Base-by-base conservation (phyloP, 768 basidiomycete species). In the Cystofilobasidium capitatum region DNA sequence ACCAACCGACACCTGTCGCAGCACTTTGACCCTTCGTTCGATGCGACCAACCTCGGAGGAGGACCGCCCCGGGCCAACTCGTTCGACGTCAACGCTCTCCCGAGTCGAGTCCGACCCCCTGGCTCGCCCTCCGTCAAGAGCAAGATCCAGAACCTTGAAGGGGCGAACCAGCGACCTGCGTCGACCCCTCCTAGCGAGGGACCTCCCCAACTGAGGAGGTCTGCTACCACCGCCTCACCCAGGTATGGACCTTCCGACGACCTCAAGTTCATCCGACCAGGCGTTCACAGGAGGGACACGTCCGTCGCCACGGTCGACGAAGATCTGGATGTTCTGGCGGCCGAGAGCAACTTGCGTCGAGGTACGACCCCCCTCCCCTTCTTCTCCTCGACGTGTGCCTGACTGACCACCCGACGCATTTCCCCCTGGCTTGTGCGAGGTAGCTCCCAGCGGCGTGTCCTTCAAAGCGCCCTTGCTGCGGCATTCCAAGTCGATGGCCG, bases 401-500 rank as follows among this genome's bases (percentile, higher is more conserved):
- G 16, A 49, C 47, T 29, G n/a, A 29, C 5, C 22, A 17, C 47
- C 29, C 57, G 35, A 58, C 57, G 20, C 35, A 17, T 58, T 36
- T 22, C 10, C 57, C 35, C 57, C 35, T 36, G 33, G 57, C 22
- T 29, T 31, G 22, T n/a, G n/a, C n/a, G n/a, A n/a, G n/a, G 33
- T 31, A 33, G 62, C 62, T 2, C 68, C 68, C 2, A 64, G 62
- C 37, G 68, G 51, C 35, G 68, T 69, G 1, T 51, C 44, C 22
- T 69, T 69, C 42, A 69, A 58, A 45, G 68, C 68, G 24, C 68
- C 68, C 14, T 31, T 69, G 36, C 62, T 69, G 29, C 55, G 68
- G 17, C 51, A 55, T 31, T 31, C 29, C 31, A 55, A 55, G 31
- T 55, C 51, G 26, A 33, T 55, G 29, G 51, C 51, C 51, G 51